A percentile compares a stretch with the other conserved stretches of the same genome.
These are phyloP conservation scores for Epicoccum sorghinum DNA, from an alignment of 2,329 filamentous ascomycete genomes.

Conservation along the genomic window DNA sequence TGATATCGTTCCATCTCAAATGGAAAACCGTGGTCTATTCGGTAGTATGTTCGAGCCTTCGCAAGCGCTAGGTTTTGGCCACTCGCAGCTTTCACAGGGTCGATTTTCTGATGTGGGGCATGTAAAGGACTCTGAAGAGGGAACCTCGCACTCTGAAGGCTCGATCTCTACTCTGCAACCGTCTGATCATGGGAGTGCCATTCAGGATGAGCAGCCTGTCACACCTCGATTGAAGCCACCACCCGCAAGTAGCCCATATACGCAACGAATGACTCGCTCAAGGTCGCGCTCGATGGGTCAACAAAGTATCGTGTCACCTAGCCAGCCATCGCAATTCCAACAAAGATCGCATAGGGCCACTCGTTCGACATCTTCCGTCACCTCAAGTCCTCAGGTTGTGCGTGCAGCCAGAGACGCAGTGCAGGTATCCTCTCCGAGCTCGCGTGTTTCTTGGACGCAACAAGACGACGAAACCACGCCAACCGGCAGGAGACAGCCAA, in stretches of 20 bases:
- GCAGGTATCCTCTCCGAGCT: background rate
- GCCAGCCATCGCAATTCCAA: conserved; percentile 1
- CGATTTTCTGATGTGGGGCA: conserved; percentile 31
- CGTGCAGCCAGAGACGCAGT: background rate
- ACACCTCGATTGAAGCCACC: conserved; percentile 9
- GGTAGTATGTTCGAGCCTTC: conserved; percentile 26
- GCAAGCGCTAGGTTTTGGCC: conserved; percentile 28
- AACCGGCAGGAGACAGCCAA: background rate
- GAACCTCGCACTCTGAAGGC: conserved; percentile 35
- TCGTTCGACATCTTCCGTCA: conserved; percentile 5
- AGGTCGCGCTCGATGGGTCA: background rate
- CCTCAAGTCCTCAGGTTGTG: conserved; percentile 2
- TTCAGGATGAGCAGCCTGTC: conserved; percentile 1
- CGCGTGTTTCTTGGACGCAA: background rate
- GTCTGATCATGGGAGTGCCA: conserved; percentile 21
- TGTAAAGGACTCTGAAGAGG: conserved; percentile 43
- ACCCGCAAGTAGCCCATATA: background rate
- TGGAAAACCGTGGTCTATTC: background rate
- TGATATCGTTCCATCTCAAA: conserved; percentile 20
- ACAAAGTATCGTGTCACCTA: conserved; percentile 2
- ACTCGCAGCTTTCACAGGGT: conserved; percentile 28
- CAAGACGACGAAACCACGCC: background rate
- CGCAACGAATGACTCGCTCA: background rate
- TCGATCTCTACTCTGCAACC: conserved; percentile 34
- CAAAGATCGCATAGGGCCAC: conserved; percentile 2